Evolutionary conservation across 2,329 filamentous ascomycete species (phyloP), one percentile per base, ranked within the genome.

Genomic region (Phaeosphaeriaceae sp.): DNA sequence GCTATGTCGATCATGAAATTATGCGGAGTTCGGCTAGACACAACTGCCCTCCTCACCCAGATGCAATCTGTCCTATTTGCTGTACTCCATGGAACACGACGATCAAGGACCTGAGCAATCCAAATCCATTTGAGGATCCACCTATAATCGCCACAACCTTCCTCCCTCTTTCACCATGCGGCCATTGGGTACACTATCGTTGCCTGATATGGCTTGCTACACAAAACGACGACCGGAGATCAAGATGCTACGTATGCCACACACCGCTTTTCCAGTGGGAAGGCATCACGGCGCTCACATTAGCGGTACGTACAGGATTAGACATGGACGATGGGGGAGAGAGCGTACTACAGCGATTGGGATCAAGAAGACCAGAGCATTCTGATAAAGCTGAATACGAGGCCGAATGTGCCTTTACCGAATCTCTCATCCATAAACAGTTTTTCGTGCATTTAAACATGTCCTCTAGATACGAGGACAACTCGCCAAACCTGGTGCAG

Each of bases 101-200:
- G 11, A 12, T 44, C 23, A 38, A 30, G 8, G 30, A 3, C 7
- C 15, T 11, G 30, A 33, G 15, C 30, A 33, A 13, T 26, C 23
- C 23, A 11, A 26, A 11, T 26, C 23, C 23, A 26, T 11, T 26
- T 11, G 23, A 26, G 23, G 23, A 26, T 9, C 15, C 16, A 18
- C 28, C 9, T 15, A 41, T 3, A 32, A 9, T 42, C 15, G 16
- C 11, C 3, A 50, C 56, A 1, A 61, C 54, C 0, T 66, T 57
- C 44, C 50, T 67, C 0, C 56, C 61, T 0, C 53, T 64, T 17
- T 47, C 44, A 1, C 56, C 61, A 4, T 67, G 64, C 45, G 49
- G 52, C 9, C 60, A 64, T 51, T 67, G 60, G 64, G 42, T 64
- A 1, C 64, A 67, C 55, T 67, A 64, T 21, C 52, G 53, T 18